Evolutionary conservation across 73 alveolate genomes (phyloP).

Genomic region (Paramecium sexaurelia): DNA sequence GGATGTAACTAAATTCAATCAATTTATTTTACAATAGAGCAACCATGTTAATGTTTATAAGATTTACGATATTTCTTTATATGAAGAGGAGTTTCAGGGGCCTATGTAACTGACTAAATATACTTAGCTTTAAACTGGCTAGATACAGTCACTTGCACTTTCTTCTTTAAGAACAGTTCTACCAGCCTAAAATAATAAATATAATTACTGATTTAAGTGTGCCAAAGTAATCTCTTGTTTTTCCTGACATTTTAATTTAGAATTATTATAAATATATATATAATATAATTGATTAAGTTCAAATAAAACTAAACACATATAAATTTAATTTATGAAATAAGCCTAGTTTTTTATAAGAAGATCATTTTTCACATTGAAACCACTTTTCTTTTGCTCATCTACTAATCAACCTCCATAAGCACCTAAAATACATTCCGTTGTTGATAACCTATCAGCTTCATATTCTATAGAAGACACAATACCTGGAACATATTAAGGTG

Average conservation of each 20-base stretch:
- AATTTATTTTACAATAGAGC: neutral
- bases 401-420: neutral
- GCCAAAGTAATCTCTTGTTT: neutral
- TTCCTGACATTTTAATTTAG: neutral
- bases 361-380: neutral
- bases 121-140: constrained; percentile 13
- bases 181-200: neutral
- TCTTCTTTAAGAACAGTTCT: constrained; percentile 30
- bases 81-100: constrained; percentile 69
- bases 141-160: neutral
- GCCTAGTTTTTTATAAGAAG: neutral
- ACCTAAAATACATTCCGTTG: neutral
- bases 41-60: constrained; percentile 59
- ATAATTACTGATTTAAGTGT: neutral
- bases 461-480: neutral
- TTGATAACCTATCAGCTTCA: neutral
- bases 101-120: constrained; percentile 5
- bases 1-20: constrained; percentile 31
- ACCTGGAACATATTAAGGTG: constrained; percentile 44
- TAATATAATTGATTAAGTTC: neutral
- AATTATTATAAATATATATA: neutral
- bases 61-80: constrained; percentile 66
- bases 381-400: neutral
- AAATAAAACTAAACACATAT: neutral
- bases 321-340: neutral